These are phyloP conservation scores for Butyriboletus loyo DNA, from an alignment of 768 basidiomycete species.

Conservation along the genomic window DNA sequence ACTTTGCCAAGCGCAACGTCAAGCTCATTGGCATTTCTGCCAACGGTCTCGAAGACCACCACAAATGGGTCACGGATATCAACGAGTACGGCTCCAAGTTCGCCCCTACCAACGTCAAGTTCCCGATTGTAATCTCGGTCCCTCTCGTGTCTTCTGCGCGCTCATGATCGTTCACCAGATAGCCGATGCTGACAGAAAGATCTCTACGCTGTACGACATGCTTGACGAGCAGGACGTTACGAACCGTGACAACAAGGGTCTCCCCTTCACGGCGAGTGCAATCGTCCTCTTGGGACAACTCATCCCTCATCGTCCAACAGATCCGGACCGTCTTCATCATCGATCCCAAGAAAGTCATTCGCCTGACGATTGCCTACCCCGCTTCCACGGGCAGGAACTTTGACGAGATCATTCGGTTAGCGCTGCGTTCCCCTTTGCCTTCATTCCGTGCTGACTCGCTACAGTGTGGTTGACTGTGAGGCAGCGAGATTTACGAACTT, in stretches of 20 bases:
- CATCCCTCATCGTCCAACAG: slow-evolving; percentile 33
- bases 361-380: slow-evolving; percentile 87
- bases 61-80: slow-evolving; percentile 88
- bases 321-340: slow-evolving; percentile 97
- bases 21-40: slow-evolving; percentile 94
- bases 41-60: slow-evolving; percentile 82
- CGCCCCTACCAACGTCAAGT: slow-evolving; percentile 73
- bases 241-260: slow-evolving; percentile 79
- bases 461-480: slow-evolving; percentile 70
- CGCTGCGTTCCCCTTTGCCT: neutral
- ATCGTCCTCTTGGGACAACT: neutral
- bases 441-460: slow-evolving; percentile 5
- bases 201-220: slow-evolving; percentile 92
- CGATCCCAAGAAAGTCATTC: slow-evolving; percentile 94
- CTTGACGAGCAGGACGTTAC: slow-evolving; percentile 93
- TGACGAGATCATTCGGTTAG: slow-evolving; percentile 59
- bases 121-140: slow-evolving; percentile 71
- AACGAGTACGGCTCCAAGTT: slow-evolving; percentile 70
- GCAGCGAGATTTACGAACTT: slow-evolving; percentile 33
- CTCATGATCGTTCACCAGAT: slow-evolving; percentile 51
- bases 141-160: neutral
- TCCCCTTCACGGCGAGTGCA: slow-evolving; percentile 80
- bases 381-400: slow-evolving; percentile 96
- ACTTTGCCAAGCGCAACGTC: slow-evolving; percentile 85
- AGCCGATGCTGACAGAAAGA: slow-evolving; percentile 83